These are phyloP conservation scores for Hyaloscypha variabilis DNA, from an alignment of 495 filamentous ascomycete genomes.

Conservation along the genomic window DNA sequence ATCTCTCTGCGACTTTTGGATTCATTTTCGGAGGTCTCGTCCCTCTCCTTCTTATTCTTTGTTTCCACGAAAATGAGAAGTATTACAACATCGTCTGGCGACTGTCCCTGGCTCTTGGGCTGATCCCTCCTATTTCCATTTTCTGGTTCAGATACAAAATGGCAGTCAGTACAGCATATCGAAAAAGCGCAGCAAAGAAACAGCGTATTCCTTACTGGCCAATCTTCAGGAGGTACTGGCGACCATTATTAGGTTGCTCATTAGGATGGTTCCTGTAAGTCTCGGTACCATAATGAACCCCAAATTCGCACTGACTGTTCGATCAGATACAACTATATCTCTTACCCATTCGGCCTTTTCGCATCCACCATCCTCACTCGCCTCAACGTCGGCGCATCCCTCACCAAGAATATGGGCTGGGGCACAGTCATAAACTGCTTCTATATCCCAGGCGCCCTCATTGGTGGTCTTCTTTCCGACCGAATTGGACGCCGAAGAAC, in stretches of 20 bases:
- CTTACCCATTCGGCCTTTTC: constrained; percentile 41
- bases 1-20: constrained; percentile 49
- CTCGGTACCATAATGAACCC: not conserved
- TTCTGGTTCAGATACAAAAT: constrained; percentile 56
- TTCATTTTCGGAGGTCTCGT: constrained; percentile 48
- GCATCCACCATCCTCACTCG: constrained; percentile 38
- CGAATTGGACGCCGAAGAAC: constrained; percentile 48
- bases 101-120: constrained; percentile 44
- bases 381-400: constrained; percentile 40
- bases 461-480: constrained; percentile 50
- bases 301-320: not conserved
- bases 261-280: constrained; percentile 43
- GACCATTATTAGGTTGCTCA: constrained; percentile 38
- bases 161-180: constrained; percentile 49
- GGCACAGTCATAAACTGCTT: constrained; percentile 52
- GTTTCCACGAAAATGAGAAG: constrained; percentile 43
- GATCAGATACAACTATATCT: constrained; percentile 38
- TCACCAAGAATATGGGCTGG: constrained; percentile 47
- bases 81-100: constrained; percentile 44
- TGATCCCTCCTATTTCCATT: constrained; percentile 50
- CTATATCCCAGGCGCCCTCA: constrained; percentile 47
- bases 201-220: constrained; percentile 30
- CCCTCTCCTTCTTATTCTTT: constrained; percentile 47
- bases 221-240: constrained; percentile 42
- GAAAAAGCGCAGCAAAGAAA: constrained; percentile 46